A percentile compares a stretch with the other conserved stretches of the same genome.
Conservation (phyloP, 2,329 filamentous ascomycete species). For the Fusarium heterosporum region DNA sequence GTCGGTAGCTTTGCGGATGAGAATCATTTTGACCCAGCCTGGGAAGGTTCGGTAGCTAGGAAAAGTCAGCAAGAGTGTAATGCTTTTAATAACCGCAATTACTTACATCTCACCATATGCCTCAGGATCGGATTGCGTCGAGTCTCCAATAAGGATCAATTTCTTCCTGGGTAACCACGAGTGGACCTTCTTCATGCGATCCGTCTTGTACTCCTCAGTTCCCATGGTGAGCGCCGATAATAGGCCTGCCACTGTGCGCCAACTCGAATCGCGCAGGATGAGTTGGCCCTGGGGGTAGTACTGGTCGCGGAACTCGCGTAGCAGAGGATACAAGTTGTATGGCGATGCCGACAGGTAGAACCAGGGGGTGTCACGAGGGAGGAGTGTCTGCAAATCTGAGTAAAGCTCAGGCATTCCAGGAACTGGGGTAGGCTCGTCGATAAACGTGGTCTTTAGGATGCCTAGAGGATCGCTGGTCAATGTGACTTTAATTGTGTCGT, state of each 20-base stretch:
- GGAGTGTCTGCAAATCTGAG: slow-evolving; percentile 66
- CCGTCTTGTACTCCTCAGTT: slow-evolving; percentile 87
- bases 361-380: slow-evolving; percentile 75
- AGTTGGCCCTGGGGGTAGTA: slow-evolving; percentile 83
- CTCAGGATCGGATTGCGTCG: slow-evolving; percentile 91
- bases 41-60: slow-evolving; percentile 71
- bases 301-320: slow-evolving; percentile 76
- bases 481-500: slow-evolving; percentile 95
- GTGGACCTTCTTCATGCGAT: slow-evolving; percentile 81
- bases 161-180: slow-evolving; percentile 81
- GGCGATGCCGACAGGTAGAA: slow-evolving; percentile 96
- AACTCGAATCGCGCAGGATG: slow-evolving; percentile 85
- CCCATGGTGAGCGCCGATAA: slow-evolving; percentile 82
- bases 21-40: slow-evolving; percentile 84
- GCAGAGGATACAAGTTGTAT: slow-evolving; percentile 92
- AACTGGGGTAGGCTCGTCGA: slow-evolving; percentile 77
- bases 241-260: slow-evolving; percentile 85
- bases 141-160: slow-evolving; percentile 89
- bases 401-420: slow-evolving; percentile 89
- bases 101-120: slow-evolving; percentile 83
- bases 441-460: slow-evolving; percentile 86
- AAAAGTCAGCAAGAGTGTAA: slow-evolving; percentile 22
- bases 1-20: slow-evolving; percentile 85
- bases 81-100: background rate
- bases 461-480: slow-evolving; percentile 82